Base-by-base conservation (phyloP, 805 yeast species). In the Isabelozyma rhagii region DNA sequence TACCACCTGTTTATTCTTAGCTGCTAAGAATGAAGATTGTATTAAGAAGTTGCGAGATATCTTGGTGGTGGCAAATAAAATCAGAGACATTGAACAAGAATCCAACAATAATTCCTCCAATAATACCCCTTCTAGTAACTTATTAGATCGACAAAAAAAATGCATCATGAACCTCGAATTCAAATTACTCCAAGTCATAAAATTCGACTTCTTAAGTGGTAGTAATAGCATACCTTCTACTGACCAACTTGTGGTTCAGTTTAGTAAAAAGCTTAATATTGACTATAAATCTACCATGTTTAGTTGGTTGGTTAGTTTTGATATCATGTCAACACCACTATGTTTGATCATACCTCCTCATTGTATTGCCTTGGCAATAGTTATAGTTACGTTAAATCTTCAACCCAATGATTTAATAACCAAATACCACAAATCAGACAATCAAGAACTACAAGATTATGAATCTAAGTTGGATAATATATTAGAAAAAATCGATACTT, bases 1-100 rank as follows among this genome's bases (percentile, higher is more conserved):
- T 0, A 66, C 85, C 8, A 78, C 93, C 8, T 79, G 90, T 47
- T 62, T 91, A 7, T 79, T 87, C 50, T 70, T 89, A 13, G 87
- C 96, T 2, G 72, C 85, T 41, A 89, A 91, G 64, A 82, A 84
- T 54, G 96, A 89, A 60, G 97, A 91, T 60, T 88, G 91, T 41
- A 84, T 90, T 41, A 90, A 89, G 63, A 87, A 87, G 56, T 64
- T 86, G 13, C 74, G 81, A 47, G 89, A 87, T 43, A 75, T 90
- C 10, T 77, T 85, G 43, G 63, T 67, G 3, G 81, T 77, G 13
- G 79, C 79, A 34, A 72, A 77, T 59, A 71, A 63, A 56, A 55
- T 67, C n/a, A 61, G 73, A 56, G 70, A 67, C 46, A 56, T 62
- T 39, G 71, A 72, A 48, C 61, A 68, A 4, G 68, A 68, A 38